Evolutionary conservation across 164 flowering plant species (phyloP), one percentile per base, ranked within the genome.

Genomic region (Vitis labrusca): DNA sequence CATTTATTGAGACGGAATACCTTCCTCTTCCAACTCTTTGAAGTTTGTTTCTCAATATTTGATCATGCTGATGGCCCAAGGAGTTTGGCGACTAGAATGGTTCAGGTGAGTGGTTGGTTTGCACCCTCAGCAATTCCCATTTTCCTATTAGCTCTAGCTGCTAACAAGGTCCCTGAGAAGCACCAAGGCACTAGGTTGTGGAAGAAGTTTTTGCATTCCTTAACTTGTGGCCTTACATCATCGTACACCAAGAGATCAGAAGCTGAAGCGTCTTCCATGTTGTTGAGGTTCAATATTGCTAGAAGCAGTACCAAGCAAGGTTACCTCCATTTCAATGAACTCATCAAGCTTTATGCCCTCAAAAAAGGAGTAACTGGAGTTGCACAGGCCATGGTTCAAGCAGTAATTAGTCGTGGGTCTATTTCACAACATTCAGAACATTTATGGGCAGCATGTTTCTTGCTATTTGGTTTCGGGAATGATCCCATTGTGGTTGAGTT

Each of bases 51-150:
- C 75, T 90, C 98, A 4, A 89, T 95, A 74, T 93, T 95, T 68
- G 94, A 95, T 83, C 98, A 93, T 74, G 99, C 96, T 2, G 98
- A 95, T 67, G 94, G 94, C 10, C 93, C 94, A 3, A 76, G 83
- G 67, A 91, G 94, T 74, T 76, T 95, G 76, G 96, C 99, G 12
- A 88, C 97, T 12, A 81, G 89, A 70, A 92, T 95, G 97, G 93
- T 87, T 61, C 87, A 77, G 60, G 97, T 88, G 49, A 84, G 98
- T 74, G 94, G 92, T 17, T 93, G 98, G 97, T 93, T 95, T 78
- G 98, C 93, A 8, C 98, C 97, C 3, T 78, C 88, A 48, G 79
- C 94, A 2, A 80, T 89, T 81, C 94, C 96, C 10, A 65, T 85
- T 65, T 72, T 87, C 9, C 49, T 92, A 27, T 74, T 92, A 68